Evolutionary conservation across 176 grass and related monocot genomes (phyloP), one percentile per base, ranked within the genome.

Genomic region (Raddia distichophylla): DNA sequence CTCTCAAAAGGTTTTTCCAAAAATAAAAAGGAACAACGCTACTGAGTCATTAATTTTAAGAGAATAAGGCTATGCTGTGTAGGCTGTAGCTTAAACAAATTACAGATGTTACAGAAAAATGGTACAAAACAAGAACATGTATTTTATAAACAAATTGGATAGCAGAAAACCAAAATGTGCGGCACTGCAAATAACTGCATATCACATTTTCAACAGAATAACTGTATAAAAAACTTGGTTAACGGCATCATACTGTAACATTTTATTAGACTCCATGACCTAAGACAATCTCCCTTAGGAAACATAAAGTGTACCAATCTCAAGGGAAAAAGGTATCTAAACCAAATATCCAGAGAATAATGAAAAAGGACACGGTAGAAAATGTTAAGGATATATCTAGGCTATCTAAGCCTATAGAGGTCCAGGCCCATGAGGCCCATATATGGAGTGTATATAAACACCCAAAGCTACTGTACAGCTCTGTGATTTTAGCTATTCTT

Each of bases 241-340:
- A 60, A 78, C 66, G 71, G 43, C 35, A 52, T 51, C 73, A 60
- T 11, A 84, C 35, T 37, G 59, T 58, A 58, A 76, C 2, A 84
- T 69, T 76, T 76, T 9, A 76, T 48, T 69, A 67, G 54, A 68
- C 13, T 11, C 15, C 59, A 82, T 10, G 54, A 13, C 69, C 8
- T 52, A 74, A 53, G 58, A 43, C 35, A 63, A 64, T 19, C 49
- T 71, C 18, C 12, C 56, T 42, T 74, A 40, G 6, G 57, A 80
- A 80, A 76, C 5, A 5, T 15, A 27, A 27, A 27, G 40, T 13
- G 8, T 59, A 50, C 35, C 16, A 74, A 80, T 9, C 44, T 59
- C 77, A 86, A 68, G 7, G 60, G 37, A 77, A 65, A 65, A 65
- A 32, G 67, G 35, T 33, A 19, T 69, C 22, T 74, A 71, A 81